Base-by-base conservation (phyloP, 2,329 filamentous ascomycete genomes). In the Fusarium oligoseptatum region DNA sequence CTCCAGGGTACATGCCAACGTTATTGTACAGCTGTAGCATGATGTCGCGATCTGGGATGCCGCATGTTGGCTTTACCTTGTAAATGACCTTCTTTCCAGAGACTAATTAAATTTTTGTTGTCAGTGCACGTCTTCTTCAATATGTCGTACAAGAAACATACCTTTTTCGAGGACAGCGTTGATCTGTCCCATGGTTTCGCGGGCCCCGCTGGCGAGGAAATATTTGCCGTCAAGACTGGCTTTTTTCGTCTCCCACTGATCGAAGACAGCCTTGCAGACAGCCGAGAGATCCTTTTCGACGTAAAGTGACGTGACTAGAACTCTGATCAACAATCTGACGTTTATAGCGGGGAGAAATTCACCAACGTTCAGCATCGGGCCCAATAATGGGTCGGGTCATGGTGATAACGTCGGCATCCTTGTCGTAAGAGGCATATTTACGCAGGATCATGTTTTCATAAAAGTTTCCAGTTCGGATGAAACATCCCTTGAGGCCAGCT, bases 361-460 rank as follows among this genome's bases (percentile, higher is more conserved):
- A 52, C 66, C 4, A 4, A 71, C 69, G 69, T 41, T 71, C 62
- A 5, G 69, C 69, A 57, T 71, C 66, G 10, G 69, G 61, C 12
- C 69, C 69, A 34, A 71, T 71, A 3, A 71, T 66, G n/a, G 69
- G 69, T 3, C 69, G 69, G 3, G 66, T 71, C 69, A 71, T 71
- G 14, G 69, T 70, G 34, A 71, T 70, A 3, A 71, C 57, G 48
- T 71, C 69, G 17, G 27, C 20, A 2, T 41, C 43, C 9, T n/a
- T 66, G 29, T 71, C 69, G 22, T 71, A 71, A 5, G 69, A 43
- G 17, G 69, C 69, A n/a, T 71, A 71, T 22, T 71, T 71, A 6
- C 69, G 69, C 24, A 55, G 36, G 39, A 71, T 71, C 69, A 71
- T 71, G 9, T 71, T 71, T 43, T 71, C 69, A 27, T 71, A 71